Evolutionary conservation across 805 yeast species (phyloP).

Genomic region (Metschnikowia peoriensis): DNA sequence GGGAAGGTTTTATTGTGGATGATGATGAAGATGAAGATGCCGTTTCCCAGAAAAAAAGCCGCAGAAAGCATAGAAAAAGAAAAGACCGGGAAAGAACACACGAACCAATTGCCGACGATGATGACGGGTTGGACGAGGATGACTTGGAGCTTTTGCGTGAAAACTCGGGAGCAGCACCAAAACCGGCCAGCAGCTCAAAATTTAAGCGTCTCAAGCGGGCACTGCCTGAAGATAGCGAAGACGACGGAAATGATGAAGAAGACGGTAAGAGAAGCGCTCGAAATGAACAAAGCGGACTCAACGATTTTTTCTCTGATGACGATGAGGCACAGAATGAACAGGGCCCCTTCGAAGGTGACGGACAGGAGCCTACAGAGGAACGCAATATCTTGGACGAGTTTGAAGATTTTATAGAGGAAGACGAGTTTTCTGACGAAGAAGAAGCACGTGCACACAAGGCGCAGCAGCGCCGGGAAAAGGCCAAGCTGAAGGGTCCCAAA

Average conservation of each 20-base stretch:
- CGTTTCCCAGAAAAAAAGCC: constrained; percentile 18
- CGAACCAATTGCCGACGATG: constrained; percentile 25
- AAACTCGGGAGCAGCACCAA: constrained; percentile 68
- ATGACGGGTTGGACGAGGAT: constrained; percentile 85
- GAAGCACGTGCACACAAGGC: constrained; percentile 43
- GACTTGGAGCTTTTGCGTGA: constrained; percentile 90
- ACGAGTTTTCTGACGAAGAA: constrained; percentile 84
- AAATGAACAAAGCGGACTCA: constrained; percentile 40
- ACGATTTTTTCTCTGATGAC: constrained; percentile 75
- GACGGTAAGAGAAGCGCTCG: constrained; percentile 8
- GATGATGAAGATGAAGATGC: constrained; percentile 71
- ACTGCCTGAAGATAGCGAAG: constrained; percentile 31
- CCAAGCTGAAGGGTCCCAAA: constrained; percentile 37
- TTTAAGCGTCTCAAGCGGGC: constrained; percentile 86
- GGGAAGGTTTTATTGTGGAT: constrained; percentile 93
- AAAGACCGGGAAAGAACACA: constrained; percentile 14
- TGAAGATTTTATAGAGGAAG: constrained; percentile 97
- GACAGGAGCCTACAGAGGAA: constrained; percentile 19
- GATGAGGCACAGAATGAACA: constrained; percentile 34
- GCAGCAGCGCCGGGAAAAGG: constrained; percentile 31
- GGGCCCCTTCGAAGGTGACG: constrained; percentile 25
- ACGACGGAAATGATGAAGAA: constrained; percentile 23
- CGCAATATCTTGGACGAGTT: constrained; percentile 68
- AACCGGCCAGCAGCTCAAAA: constrained; percentile 39
- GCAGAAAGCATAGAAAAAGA: constrained; percentile 35